Percentiles rank a stretch among this genome's conserved stretches.
Evolutionary conservation across 345 rosid species (phyloP).

Genomic region (Microthlaspi erraticum): DNA sequence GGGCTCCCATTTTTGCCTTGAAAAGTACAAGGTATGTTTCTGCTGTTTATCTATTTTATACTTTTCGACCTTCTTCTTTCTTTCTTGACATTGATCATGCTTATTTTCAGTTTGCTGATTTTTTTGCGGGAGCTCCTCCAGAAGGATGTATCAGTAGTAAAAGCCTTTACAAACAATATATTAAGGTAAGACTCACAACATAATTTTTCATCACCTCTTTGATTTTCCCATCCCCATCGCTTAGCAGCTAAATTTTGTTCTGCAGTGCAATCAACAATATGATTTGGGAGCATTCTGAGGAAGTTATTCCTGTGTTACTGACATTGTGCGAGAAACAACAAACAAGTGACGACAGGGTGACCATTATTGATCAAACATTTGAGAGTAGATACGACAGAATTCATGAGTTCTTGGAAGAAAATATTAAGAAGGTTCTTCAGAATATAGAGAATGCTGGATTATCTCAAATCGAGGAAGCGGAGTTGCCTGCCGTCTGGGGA

Average conservation of each 20-base stretch:
- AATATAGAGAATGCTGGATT: constrained; percentile 43
- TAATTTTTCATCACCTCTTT: constrained; percentile 23
- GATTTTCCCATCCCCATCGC: constrained; percentile 9
- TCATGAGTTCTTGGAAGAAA: constrained; percentile 48
- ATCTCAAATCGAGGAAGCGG: constrained; percentile 45
- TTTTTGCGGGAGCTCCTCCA: constrained; percentile 67
- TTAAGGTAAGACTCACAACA: constrained; percentile 57
- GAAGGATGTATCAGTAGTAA: constrained; percentile 53
- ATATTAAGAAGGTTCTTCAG: constrained; percentile 45
- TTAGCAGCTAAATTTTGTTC: constrained; percentile 38
- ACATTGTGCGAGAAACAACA: constrained; percentile 65
- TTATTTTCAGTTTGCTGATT: constrained; percentile 64
- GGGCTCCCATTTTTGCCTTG: constrained; percentile 75
- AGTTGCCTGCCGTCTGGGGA: constrained; percentile 78
- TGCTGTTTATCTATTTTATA: neutral
- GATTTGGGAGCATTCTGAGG: constrained; percentile 60
- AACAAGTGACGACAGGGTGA: constrained; percentile 37
- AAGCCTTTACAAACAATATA: constrained; percentile 57
- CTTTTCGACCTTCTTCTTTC: constrained; percentile 11
- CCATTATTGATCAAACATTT: constrained; percentile 49
- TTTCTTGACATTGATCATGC: constrained; percentile 31
- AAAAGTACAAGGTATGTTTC: constrained; percentile 62
- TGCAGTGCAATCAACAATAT: constrained; percentile 75
- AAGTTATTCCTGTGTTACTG: constrained; percentile 61
- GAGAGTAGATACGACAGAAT: constrained; percentile 52